Evolutionary conservation across 306 rosid species (phyloP).

Genomic region (Cucurbita moschata): DNA sequence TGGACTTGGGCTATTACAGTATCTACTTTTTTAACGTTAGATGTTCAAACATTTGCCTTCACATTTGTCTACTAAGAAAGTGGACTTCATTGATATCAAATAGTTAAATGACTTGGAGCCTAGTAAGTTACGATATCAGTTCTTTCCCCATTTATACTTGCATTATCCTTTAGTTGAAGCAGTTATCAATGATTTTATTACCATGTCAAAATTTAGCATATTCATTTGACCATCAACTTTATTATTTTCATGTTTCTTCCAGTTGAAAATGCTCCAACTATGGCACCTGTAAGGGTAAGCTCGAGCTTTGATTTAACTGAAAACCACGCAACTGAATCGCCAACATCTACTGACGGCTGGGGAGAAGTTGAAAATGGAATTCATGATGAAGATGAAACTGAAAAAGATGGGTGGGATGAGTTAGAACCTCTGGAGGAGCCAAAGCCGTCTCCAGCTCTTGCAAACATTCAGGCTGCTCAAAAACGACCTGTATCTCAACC

Average conservation of each 20-base stretch:
- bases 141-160: background rate
- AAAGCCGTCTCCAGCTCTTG: conserved; percentile 58
- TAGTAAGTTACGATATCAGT: background rate
- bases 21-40: too few relatives aligned
- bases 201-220: background rate
- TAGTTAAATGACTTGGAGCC: background rate
- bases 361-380: conserved; percentile 91
- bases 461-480: conserved; percentile 92
- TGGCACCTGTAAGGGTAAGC: conserved; percentile 39
- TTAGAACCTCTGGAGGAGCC: conserved; percentile 77
- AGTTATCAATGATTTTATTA: background rate
- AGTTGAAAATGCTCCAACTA: conserved; percentile 52
- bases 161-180: background rate
- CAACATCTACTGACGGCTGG: conserved; percentile 96
- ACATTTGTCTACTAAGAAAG: background rate
- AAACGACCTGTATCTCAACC: conserved; percentile 69
- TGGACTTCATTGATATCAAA: background rate
- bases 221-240: background rate
- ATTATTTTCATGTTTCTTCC: conserved; percentile 13
- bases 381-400: conserved; percentile 44
- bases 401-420: conserved; percentile 95
- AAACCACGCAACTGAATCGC: conserved; percentile 52
- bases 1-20: too few relatives aligned
- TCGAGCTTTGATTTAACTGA: conserved; percentile 58
- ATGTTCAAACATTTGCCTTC: too few relatives aligned